phyloP scores from a whole-genome alignment of 257 asterid species.

The Gardenia jasminoides region DNA sequence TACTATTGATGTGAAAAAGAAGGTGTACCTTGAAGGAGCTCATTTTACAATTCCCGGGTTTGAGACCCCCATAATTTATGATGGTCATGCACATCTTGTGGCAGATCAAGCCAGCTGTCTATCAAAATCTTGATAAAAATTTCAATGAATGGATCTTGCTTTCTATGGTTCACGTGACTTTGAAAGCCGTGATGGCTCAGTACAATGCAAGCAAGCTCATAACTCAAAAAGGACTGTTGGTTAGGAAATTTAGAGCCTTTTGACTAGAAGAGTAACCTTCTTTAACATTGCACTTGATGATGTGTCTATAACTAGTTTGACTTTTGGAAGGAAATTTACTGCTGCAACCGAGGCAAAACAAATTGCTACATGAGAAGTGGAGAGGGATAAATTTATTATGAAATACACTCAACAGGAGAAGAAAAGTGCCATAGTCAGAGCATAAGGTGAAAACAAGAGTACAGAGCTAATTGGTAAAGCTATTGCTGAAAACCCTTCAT shows the following conservation, averaged over 20 bases:
- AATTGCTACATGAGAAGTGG: slow-evolving; percentile 92
- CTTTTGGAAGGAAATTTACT: slow-evolving; percentile 76
- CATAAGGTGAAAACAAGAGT: slow-evolving; percentile 76
- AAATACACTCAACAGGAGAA: slow-evolving; percentile 91
- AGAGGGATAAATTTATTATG: slow-evolving; percentile 79
- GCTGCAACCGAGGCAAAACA: slow-evolving; percentile 95
- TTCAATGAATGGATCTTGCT: too few relatives aligned
- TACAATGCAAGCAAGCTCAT: slow-evolving; percentile 86
- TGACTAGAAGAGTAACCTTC: slow-evolving; percentile 70
- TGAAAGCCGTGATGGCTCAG: slow-evolving; percentile 82
- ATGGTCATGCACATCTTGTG: too few relatives aligned
- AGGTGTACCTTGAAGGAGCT: too few relatives aligned
- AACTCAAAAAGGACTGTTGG: slow-evolving; percentile 92
- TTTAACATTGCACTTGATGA: slow-evolving; percentile 84
- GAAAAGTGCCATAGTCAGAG: slow-evolving; percentile 75
- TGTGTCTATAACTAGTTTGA: slow-evolving; percentile 75
- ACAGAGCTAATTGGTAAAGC: slow-evolving; percentile 65
- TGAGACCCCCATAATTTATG: too few relatives aligned
- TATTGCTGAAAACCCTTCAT: slow-evolving; percentile 53
- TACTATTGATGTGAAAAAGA: too few relatives aligned
- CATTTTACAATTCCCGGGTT: too few relatives aligned
- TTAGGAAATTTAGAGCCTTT: slow-evolving; percentile 62
- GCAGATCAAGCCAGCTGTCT: too few relatives aligned
- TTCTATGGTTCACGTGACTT: slow-evolving; percentile 48
- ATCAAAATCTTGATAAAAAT: too few relatives aligned